Evolutionary conservation across 805 yeast species (phyloP), one percentile per base, ranked within the genome.

Genomic region (Brettanomyces bruxellensis): DNA sequence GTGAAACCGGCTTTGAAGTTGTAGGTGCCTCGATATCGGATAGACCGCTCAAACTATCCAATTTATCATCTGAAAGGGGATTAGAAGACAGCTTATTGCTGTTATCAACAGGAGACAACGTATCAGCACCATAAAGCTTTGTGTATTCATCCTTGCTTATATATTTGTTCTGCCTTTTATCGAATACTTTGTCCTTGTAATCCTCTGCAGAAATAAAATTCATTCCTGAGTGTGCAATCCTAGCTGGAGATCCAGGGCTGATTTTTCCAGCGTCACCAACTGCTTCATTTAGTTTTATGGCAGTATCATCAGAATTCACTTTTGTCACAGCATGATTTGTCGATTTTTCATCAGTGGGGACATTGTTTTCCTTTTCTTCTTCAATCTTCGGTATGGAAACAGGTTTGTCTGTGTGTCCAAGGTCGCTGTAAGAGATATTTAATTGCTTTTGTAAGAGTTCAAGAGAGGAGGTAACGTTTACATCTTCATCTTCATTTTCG

Each of bases 191-290:
- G 37, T 56, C 62, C 34, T 53, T 60, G 48, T 59, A 63, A 4
- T 60, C 60, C 23, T 56, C 61, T 12, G 61, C 66, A 6, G 66
- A 49, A 5, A 64, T 64, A 41, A 64, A 63, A 14, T 57, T 61
- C 40, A 63, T 43, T 11, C 61, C 59, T 22, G 49, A 55, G n/a
- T 50, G 57, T 30, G 9, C 32, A 28, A 28, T 28, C 11, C 32
- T 28, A 7, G 32, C 11, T 1, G 32, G 32, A 24, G 9, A 5
- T 24, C 25, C 28, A 6, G 41, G 12, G 18, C 9, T 6, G 25
- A 38, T 8, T 13, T 18, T 24, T n/a, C 9, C 41, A 18, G 6
- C 13, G 13, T 13, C 28, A 12, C 9, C 28, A 38, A 25, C 8
- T 5, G 28, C 9, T 18, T 13, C n/a, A 13, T 14, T 9, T 13